Conservation (phyloP, 1,139 yeast species). For the Candida albicans region DNA sequence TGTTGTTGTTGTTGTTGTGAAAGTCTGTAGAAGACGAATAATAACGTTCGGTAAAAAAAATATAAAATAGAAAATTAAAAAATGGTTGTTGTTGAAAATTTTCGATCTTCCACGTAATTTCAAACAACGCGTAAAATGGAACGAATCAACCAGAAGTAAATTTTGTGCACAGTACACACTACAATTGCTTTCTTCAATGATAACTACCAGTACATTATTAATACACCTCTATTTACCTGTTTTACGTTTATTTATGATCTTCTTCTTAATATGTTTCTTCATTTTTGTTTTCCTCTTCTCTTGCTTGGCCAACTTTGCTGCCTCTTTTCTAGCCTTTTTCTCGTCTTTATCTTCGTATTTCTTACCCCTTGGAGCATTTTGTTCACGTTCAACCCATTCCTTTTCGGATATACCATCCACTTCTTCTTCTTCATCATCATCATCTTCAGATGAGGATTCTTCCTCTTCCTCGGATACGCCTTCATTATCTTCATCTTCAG, state of each 20-base stretch:
- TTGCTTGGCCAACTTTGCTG: constrained; percentile 77
- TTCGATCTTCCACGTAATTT: constrained; percentile 9
- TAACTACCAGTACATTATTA: neutral
- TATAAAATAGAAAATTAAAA: neutral
- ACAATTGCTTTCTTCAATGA: neutral
- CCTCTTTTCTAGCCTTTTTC: constrained; percentile 81
- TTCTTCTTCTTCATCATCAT: constrained; percentile 34
- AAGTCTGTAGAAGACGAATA: neutral
- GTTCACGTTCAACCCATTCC: constrained; percentile 45
- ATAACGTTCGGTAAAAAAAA: neutral
- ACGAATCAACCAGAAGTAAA: neutral
- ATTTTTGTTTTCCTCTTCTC: constrained; percentile 89
- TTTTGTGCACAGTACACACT: constrained; percentile 1
- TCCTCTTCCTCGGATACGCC: constrained; percentile 15
- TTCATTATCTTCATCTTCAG: constrained; percentile 12
- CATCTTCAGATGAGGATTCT: constrained; percentile 30
- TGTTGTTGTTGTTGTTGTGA: neutral
- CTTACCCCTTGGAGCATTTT: constrained; percentile 58
- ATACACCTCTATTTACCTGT: constrained; percentile 17
- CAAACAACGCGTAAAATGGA: constrained; percentile 1
- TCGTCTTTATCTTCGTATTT: constrained; percentile 80
- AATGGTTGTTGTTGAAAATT: constrained; percentile 8
- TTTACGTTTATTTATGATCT: constrained; percentile 58
- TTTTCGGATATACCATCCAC: constrained; percentile 26
- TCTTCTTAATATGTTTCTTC: constrained; percentile 90